Percentiles rank a stretch among this genome's conserved stretches.
Evolutionary conservation across 345 rosid genomes (phyloP).

Genomic region (Syzygium aqueum): DNA sequence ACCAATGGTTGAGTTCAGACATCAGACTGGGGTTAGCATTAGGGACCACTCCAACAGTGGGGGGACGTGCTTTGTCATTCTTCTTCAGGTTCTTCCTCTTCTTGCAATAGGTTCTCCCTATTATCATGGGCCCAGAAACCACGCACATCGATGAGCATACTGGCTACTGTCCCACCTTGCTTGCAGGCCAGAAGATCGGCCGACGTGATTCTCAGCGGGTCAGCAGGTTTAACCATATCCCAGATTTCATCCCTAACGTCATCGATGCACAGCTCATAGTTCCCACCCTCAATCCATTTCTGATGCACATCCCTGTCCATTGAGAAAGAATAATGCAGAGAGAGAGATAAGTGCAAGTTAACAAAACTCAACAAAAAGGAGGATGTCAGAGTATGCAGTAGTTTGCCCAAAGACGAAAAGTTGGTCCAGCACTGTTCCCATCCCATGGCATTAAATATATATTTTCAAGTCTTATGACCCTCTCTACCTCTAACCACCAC

Average conservation of each 20-base stretch:
- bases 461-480: neutral
- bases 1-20: neutral
- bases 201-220: slow-evolving; percentile 62
- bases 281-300: slow-evolving; percentile 99
- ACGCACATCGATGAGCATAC: slow-evolving; percentile 96
- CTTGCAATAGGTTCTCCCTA: slow-evolving; percentile 97
- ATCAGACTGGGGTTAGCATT: neutral
- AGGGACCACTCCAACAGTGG: neutral
- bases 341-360: neutral
- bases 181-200: slow-evolving; percentile 79
- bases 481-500: neutral
- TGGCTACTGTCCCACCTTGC: slow-evolving; percentile 96
- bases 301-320: slow-evolving; percentile 87
- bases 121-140: slow-evolving; percentile 99
- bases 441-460: neutral
- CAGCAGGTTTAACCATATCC: slow-evolving; percentile 99
- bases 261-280: slow-evolving; percentile 91
- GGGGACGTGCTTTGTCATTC: neutral
- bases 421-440: neutral
- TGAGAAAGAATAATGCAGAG: neutral
- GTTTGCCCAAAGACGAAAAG: neutral
- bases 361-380: neutral
- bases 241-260: slow-evolving; percentile 98
- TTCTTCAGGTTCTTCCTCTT: slow-evolving; percentile 89
- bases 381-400: neutral